Evolutionary conservation across 306 rosid genomes (phyloP).

Genomic region (Trichosanthes cucumerina): DNA sequence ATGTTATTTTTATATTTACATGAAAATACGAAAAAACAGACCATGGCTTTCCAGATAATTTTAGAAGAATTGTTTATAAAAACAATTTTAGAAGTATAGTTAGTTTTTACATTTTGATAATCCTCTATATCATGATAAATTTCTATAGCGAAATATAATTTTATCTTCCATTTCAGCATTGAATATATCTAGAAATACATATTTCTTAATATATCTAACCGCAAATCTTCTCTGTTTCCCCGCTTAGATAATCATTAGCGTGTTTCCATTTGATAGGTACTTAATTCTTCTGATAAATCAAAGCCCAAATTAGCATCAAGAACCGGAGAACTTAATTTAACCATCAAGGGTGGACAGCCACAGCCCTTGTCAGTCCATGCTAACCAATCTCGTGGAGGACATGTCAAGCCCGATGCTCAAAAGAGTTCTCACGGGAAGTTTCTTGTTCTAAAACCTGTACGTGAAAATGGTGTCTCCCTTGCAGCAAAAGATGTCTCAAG

Average conservation of each 20-base stretch:
- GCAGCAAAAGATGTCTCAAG: slow-evolving; percentile 56
- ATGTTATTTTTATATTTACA: background rate
- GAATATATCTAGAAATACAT: background rate
- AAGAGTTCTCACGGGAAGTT: slow-evolving; percentile 85
- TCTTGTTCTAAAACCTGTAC: slow-evolving; percentile 73
- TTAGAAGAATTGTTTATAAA: background rate
- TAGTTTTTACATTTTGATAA: background rate
- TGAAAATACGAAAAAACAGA: background rate
- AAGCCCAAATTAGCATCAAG: slow-evolving; percentile 60
- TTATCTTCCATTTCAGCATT: background rate
- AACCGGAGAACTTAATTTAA: slow-evolving; percentile 45
- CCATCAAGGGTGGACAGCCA: slow-evolving; percentile 52
- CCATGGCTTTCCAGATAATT: background rate
- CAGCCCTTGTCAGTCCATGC: slow-evolving; percentile 40
- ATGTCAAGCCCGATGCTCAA: slow-evolving; percentile 54
- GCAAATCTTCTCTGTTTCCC: slow-evolving; percentile 1
- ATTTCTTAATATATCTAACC: background rate
- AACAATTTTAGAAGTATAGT: background rate
- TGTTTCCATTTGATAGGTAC: slow-evolving; percentile 35
- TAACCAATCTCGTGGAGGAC: slow-evolving; percentile 60
- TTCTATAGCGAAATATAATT: background rate
- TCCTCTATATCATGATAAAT: background rate
- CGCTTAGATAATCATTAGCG: background rate
- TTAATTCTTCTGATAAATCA: slow-evolving; percentile 71
- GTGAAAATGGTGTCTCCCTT: slow-evolving; percentile 72